Base-by-base conservation (phyloP, 164 flowering plant species). In the Annona squamosa region DNA sequence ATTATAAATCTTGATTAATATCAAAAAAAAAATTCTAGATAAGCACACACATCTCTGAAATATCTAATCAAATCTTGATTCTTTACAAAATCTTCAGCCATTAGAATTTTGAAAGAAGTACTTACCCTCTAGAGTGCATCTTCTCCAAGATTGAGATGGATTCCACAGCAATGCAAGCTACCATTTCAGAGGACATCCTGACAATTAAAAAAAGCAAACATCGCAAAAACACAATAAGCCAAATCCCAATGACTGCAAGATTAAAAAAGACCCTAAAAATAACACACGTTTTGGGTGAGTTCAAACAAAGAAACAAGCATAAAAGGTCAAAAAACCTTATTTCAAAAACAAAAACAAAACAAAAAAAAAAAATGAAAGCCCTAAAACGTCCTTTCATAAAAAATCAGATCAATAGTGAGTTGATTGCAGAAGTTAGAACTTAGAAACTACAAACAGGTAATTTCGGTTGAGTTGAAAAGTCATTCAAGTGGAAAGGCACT, bases 101-200 rank as follows among this genome's bases (percentile, higher is more conserved):
- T 6, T 2, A 19, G 41, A 4, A 7, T 42, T 46, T 63, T 47
- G 18, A 71, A 3, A 63, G 1, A 70, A 41, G 62, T 26, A 74
- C 9, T 78, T 85, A 93, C 98, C 97, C 98, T 85, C 69, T 87
- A 17, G 87, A 74, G 75, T 93, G 98, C 89, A 93, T 87, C 86
- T 87, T 93, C 84, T 93, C 97, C 6, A 93, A 80, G 76, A 93
- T 93, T 67, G 98, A 93, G 68, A 93, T 72, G 41, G 98, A 84
- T 73, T 93, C 98, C 61, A 86, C 98, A 18, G 97, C 97, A 75
- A 93, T 93, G 73, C 98, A 91, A 67, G 97, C 87, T 41, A 91
- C 92, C 97, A 90, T 93, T 83, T 88, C 92, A 9, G 91, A 73
- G 7, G 94, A 84, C 94, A 93, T 91, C 84, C 97, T 92, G 84